Evolutionary conservation across 2,329 filamentous ascomycete genomes (phyloP).

Genomic region (Blastomyces emzantsi): DNA sequence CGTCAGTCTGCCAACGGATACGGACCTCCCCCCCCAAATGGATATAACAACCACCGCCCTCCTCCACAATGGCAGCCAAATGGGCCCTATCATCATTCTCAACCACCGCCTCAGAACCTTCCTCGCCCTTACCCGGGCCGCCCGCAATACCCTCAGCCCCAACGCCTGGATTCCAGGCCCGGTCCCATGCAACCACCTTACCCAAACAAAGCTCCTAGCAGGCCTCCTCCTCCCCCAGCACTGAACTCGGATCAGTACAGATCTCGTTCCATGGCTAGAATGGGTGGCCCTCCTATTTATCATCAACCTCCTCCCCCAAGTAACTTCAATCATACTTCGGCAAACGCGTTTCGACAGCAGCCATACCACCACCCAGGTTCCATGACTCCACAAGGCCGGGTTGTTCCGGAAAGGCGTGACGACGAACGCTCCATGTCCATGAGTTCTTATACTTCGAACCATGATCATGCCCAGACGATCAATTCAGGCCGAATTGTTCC

Average conservation of each 20-base stretch:
- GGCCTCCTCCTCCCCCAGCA: constrained; percentile 57
- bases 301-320: constrained; percentile 48
- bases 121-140: constrained; percentile 56
- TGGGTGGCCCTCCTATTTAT: constrained; percentile 64
- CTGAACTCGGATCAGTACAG: constrained; percentile 78
- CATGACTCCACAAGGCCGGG: constrained; percentile 82
- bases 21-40: constrained; percentile 31
- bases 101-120: constrained; percentile 49
- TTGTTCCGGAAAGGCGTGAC: constrained; percentile 84
- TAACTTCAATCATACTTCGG: constrained; percentile 57
- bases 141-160: constrained; percentile 62
- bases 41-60: constrained; percentile 23
- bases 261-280: constrained; percentile 82
- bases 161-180: constrained; percentile 57
- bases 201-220: constrained; percentile 50
- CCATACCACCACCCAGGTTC: constrained; percentile 57
- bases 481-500: constrained; percentile 80
- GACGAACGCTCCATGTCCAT: constrained; percentile 96
- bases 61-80: constrained; percentile 29
- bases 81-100: constrained; percentile 30
- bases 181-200: constrained; percentile 43
- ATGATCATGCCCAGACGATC: constrained; percentile 77
- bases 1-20: constrained; percentile 40
- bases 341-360: constrained; percentile 68
- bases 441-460: constrained; percentile 70